Conservation (phyloP, 2,329 filamentous ascomycete species). For the Diaporthe sp. region DNA sequence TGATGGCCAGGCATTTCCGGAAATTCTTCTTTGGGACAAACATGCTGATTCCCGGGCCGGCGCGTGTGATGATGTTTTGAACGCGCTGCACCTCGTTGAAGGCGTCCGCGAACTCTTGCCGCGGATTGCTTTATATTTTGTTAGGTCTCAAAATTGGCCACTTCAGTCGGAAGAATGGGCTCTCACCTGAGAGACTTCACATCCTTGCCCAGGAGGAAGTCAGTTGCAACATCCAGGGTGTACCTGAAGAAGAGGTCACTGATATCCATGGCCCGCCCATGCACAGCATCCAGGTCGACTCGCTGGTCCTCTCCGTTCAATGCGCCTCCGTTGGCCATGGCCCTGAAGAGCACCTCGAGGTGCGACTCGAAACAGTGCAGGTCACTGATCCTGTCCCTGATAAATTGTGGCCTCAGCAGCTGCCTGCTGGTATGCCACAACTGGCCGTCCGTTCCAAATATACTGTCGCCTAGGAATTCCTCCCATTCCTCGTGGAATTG, state of each 20-base stretch:
- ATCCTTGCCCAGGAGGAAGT: conserved; percentile 86
- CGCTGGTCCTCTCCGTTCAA: conserved; percentile 72
- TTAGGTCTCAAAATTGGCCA: conserved; percentile 11
- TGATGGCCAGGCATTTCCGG: conserved; percentile 72
- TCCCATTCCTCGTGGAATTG: conserved; percentile 82
- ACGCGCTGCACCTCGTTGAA: conserved; percentile 85
- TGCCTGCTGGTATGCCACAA: conserved; percentile 86
- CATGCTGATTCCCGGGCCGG: conserved; percentile 71
- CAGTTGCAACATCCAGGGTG: conserved; percentile 87
- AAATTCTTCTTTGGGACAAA: conserved; percentile 77
- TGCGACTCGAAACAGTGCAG: conserved; percentile 86
- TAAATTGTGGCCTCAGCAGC: conserved; percentile 87
- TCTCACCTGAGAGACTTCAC: conserved; percentile 72
- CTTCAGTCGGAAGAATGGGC: background rate
- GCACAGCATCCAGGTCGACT: conserved; percentile 73
- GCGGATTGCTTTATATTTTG: conserved; percentile 60
- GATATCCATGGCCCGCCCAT: conserved; percentile 76
- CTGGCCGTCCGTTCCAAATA: conserved; percentile 84
- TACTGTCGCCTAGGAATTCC: conserved; percentile 81
- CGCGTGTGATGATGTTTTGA: conserved; percentile 76
- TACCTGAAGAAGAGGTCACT: conserved; percentile 86
- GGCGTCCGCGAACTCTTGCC: conserved; percentile 80
- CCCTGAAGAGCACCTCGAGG: conserved; percentile 78
- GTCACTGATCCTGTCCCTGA: conserved; percentile 86
- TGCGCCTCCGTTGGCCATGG: conserved; percentile 71